Conservation (phyloP, 192 early-diverging fungal genomes). For the Dispira parvispora region DNA sequence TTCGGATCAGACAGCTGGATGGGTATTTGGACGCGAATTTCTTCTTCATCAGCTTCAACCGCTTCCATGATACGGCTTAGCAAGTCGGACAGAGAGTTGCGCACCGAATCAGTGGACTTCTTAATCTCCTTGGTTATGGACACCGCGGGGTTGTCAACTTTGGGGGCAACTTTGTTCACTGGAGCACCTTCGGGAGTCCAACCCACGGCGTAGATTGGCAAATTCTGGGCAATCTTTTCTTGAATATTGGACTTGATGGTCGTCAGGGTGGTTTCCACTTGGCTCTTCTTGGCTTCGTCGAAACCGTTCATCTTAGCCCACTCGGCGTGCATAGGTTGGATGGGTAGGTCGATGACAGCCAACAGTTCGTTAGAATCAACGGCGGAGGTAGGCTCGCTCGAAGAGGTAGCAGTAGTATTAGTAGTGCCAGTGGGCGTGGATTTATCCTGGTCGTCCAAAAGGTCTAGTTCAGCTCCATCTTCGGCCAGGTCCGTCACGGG, state of each 20-base stretch:
- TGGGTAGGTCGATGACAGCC: background rate
- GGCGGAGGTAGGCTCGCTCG: no score
- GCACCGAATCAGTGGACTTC: background rate
- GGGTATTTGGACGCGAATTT: background rate
- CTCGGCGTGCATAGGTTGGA: background rate
- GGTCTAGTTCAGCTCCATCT: background rate
- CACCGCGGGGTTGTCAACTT: background rate
- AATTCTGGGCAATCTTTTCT: background rate
- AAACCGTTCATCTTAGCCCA: conserved; percentile 11
- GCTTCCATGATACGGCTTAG: background rate
- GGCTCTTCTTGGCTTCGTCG: background rate
- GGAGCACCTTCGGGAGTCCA: background rate
- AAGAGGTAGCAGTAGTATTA: background rate
- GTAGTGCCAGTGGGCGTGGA: background rate
- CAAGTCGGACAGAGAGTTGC: background rate
- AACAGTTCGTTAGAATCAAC: background rate
- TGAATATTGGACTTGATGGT: background rate
- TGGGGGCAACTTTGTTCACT: background rate
- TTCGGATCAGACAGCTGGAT: background rate
- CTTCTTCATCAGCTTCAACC: background rate
- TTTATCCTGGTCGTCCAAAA: background rate
- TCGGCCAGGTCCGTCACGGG: background rate
- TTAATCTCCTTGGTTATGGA: background rate
- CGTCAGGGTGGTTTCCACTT: background rate
- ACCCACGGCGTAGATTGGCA: background rate